phyloP scores from a whole-genome alignment of 148 eudicot genomes.

The Spergularia marina region DNA sequence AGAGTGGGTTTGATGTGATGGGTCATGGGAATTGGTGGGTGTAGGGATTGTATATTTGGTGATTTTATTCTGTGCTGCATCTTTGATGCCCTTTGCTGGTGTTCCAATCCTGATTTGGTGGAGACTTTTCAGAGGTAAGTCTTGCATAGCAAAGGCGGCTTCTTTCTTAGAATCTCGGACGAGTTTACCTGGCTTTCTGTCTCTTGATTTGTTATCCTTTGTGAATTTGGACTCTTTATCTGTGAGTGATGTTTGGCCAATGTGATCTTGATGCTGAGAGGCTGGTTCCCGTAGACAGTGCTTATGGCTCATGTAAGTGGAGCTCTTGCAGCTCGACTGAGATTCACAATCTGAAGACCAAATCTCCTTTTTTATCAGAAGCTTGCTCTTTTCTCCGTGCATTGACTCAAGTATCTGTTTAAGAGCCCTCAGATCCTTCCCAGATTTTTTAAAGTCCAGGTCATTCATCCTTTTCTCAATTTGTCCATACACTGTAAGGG shows the following conservation, averaged over 20 bases:
- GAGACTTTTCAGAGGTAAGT: constrained; percentile 27
- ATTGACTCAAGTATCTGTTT: constrained; percentile 80
- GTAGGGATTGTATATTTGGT: constrained; percentile 33
- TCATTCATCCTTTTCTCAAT: constrained; percentile 64
- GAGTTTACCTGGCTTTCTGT: constrained; percentile 32
- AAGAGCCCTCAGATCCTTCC: constrained; percentile 86
- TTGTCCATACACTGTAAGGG: constrained; percentile 61
- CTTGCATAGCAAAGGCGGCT: constrained; percentile 13
- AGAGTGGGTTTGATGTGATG: constrained; percentile 23
- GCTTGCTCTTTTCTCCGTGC: constrained; percentile 44
- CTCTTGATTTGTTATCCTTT: constrained; percentile 28
- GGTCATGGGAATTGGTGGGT: constrained; percentile 26
- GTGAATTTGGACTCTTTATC: constrained; percentile 23
- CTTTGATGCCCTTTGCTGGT: constrained; percentile 17
- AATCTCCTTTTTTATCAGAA: constrained; percentile 29
- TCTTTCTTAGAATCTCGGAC: constrained; percentile 28
- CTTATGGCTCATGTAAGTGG: constrained; percentile 10
- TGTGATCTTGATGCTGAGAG: neutral
- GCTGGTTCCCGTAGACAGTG: constrained; percentile 14
- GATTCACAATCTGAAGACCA: constrained; percentile 22
- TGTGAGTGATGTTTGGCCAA: constrained; percentile 5
- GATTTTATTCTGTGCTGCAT: constrained; percentile 28
- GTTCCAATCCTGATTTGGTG: constrained; percentile 29
- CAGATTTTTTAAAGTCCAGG: constrained; percentile 63
- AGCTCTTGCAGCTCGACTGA: constrained; percentile 25